Evolutionary conservation across 495 filamentous ascomycete genomes (phyloP).

Genomic region (Pseudomonodictys pantanalensis): DNA sequence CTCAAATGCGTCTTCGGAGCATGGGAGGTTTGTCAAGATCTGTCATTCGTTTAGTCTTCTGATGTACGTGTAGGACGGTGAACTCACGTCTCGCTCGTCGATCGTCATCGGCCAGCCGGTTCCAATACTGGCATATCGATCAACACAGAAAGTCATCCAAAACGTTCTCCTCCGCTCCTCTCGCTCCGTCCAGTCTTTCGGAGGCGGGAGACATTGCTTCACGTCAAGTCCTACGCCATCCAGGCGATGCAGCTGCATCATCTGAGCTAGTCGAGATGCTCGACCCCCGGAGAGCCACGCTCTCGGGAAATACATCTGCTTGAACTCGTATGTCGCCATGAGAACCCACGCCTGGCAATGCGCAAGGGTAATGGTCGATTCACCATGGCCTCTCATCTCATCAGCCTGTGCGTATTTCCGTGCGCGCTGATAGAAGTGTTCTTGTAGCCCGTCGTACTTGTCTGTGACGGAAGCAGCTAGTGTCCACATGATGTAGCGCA

Average conservation of each 20-base stretch:
- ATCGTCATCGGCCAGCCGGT: slow-evolving; percentile 96
- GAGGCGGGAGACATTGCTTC: slow-evolving; percentile 81
- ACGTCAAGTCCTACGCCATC: slow-evolving; percentile 86
- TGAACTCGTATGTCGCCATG: slow-evolving; percentile 84
- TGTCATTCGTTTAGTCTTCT: slow-evolving; percentile 33
- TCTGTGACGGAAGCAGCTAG: slow-evolving; percentile 78
- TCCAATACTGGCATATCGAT: slow-evolving; percentile 93
- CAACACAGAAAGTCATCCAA: slow-evolving; percentile 87
- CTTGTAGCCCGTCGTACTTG: slow-evolving; percentile 71
- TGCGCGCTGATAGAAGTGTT: slow-evolving; percentile 81
- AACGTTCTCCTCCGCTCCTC: slow-evolving; percentile 92
- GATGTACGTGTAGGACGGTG: no score
- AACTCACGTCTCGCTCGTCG: slow-evolving; percentile 79
- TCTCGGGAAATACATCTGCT: slow-evolving; percentile 94
- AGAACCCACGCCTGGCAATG: slow-evolving; percentile 81
- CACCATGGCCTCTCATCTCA: slow-evolving; percentile 90
- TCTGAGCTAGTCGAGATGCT: slow-evolving; percentile 71
- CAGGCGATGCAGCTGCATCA: slow-evolving; percentile 90
- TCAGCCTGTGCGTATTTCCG: slow-evolving; percentile 87
- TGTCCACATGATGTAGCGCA: slow-evolving; percentile 94
- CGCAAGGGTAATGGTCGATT: slow-evolving; percentile 75
- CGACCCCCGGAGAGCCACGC: slow-evolving; percentile 92
- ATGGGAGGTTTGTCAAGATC: slow-evolving; percentile 81
- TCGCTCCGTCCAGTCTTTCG: slow-evolving; percentile 87
- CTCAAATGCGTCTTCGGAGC: slow-evolving; percentile 82